Conservation (phyloP, 192 early-diverging fungal species). For the Coemansia sp. region DNA sequence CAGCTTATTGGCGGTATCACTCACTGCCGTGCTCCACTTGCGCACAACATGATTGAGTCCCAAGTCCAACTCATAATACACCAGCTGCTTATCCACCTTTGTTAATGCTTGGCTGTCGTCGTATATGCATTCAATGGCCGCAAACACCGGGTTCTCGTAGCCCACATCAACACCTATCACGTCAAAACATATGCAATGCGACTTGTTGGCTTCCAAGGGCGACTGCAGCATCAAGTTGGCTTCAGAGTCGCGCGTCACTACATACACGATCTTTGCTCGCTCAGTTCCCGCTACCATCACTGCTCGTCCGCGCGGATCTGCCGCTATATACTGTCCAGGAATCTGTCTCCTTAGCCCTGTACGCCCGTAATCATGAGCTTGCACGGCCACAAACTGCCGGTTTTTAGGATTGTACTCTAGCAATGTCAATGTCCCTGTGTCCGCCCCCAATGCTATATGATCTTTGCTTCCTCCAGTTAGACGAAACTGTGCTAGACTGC, state of each 20-base stretch:
- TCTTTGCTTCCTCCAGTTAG: conserved; percentile 89
- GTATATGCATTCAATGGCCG: conserved; percentile 85
- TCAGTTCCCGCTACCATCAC: conserved; percentile 94
- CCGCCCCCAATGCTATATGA: conserved; percentile 85
- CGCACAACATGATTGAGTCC: conserved; percentile 98
- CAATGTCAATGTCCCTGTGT: conserved; percentile 85
- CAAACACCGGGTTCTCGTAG: conserved; percentile 98
- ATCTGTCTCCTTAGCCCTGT: conserved; percentile 84
- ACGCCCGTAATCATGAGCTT: conserved; percentile 93
- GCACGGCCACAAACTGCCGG: conserved; percentile 75
- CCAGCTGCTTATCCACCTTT: conserved; percentile 81
- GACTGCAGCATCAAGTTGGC: conserved; percentile 86
- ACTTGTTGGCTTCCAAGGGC: conserved; percentile 90
- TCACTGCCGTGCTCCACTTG: conserved; percentile 87
- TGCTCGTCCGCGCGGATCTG: conserved; percentile 94
- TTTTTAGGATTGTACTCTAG: conserved; percentile 80
- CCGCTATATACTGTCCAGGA: conserved; percentile 93
- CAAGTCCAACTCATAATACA: conserved; percentile 96
- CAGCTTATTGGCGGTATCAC: conserved; percentile 71
- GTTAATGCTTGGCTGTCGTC: conserved; percentile 56
- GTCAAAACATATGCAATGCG: conserved; percentile 72
- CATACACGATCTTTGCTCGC: conserved; percentile 94
- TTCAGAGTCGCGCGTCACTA: conserved; percentile 88
- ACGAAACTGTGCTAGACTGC: conserved; percentile 79
- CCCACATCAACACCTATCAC: conserved; percentile 93